Evolutionary conservation across 805 yeast genomes (phyloP).

Genomic region (Wickerhamiella bombiphila): DNA sequence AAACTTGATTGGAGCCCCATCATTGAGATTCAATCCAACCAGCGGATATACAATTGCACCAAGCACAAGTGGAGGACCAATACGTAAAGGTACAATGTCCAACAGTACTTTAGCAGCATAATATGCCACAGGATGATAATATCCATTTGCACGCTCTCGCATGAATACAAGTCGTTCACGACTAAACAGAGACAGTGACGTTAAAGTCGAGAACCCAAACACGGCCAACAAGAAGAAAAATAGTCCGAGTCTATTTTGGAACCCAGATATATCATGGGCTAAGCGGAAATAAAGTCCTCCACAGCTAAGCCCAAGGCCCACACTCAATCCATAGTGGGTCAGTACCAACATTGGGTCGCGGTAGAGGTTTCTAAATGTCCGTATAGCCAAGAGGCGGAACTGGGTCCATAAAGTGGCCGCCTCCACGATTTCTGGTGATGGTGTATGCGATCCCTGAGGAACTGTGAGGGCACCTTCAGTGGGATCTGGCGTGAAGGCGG

Average conservation of each 20-base stretch:
- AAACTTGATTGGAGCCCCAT: conserved; percentile 57
- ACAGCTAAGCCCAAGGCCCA: conserved; percentile 66
- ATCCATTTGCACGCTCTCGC: conserved; percentile 88
- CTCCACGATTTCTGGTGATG: conserved; percentile 18
- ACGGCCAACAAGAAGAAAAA: conserved; percentile 83
- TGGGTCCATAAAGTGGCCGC: conserved; percentile 52
- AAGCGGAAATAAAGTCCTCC: conserved; percentile 76
- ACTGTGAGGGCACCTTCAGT: conserved; percentile 15
- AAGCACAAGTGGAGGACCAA: conserved; percentile 80
- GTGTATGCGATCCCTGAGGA: no score
- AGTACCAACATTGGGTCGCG: conserved; percentile 81
- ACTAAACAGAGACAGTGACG: conserved; percentile 81
- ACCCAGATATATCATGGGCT: conserved; percentile 82
- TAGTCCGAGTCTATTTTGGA: conserved; percentile 86
- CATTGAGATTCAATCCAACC: conserved; percentile 72
- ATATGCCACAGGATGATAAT: conserved; percentile 77
- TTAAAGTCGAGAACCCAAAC: conserved; percentile 87
- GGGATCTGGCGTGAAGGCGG: conserved; percentile 19
- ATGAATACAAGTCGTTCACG: conserved; percentile 78
- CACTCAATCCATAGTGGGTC: conserved; percentile 68
- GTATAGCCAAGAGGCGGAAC: conserved; percentile 55
- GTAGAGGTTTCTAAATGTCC: conserved; percentile 85
- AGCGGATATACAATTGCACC: conserved; percentile 75
- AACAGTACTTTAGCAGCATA: conserved; percentile 73
- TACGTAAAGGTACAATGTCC: conserved; percentile 82